Conservation (phyloP, 2,329 filamentous ascomycete genomes). For the Chaetomiaceae sp. region DNA sequence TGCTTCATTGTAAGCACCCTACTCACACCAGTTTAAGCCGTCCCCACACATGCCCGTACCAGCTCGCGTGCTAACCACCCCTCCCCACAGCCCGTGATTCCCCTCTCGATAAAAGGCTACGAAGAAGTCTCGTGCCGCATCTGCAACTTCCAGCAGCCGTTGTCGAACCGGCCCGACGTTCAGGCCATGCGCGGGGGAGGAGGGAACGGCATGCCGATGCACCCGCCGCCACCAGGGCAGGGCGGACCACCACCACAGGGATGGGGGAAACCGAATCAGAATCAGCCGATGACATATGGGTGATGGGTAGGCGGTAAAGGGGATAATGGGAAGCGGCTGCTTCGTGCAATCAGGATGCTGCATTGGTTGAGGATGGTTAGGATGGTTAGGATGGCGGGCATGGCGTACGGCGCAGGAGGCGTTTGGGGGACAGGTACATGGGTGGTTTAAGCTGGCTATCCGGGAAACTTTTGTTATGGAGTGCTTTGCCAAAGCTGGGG, state of each 20-base stretch:
- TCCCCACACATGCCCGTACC: too few relatives aligned
- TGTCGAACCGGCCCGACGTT: conserved; percentile 54
- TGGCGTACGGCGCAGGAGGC: conserved; percentile 1
- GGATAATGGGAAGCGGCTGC: neutral
- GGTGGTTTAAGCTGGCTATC: neutral
- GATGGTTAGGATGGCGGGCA: too few relatives aligned
- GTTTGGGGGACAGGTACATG: neutral
- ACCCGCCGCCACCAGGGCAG: conserved; percentile 30
- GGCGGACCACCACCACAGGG: conserved; percentile 30
- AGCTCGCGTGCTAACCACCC: neutral
- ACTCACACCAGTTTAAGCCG: neutral
- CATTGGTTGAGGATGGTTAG: too few relatives aligned
- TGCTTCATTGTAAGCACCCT: conserved; percentile 62
- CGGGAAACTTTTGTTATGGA: neutral
- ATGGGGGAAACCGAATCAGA: conserved; percentile 25
- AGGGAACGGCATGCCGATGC: conserved; percentile 35
- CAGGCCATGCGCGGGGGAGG: conserved; percentile 44
- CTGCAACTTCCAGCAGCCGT: conserved; percentile 70
- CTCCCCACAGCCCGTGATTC: conserved; percentile 58
- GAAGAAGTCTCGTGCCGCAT: conserved; percentile 69
- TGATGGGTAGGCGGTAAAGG: too few relatives aligned
- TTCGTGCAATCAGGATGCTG: neutral
- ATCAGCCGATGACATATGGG: conserved; percentile 31
- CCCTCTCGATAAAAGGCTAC: conserved; percentile 63
- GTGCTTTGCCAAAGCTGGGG: too few relatives aligned